These are phyloP conservation scores for carrot (Daucus carota) DNA, from an alignment of 129 eudicot species.

Conservation along the genomic window DH1_v3.0 NC_030386.2:30506001-30506500, in stretches of 20 bases:
- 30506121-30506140: conserved; percentile 89
- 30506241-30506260: background rate
- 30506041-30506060: background rate
- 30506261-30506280: background rate
- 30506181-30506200: conserved; percentile 67
- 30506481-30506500: conserved; percentile 96
- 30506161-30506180: conserved; percentile 69
- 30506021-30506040: conserved; percentile 30
- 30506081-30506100: background rate
- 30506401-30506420: background rate
- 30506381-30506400: background rate
- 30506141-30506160: conserved; percentile 96
- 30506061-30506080: background rate
- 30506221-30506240: background rate
- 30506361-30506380: background rate
- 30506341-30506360: background rate
- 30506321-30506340: background rate
- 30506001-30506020: conserved; percentile 98
- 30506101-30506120: conserved; percentile 9
- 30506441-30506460: conserved; percentile 91
- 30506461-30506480: conserved; percentile 93
- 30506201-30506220: conserved; percentile 76
- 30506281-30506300: background rate
- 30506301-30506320: background rate
- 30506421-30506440: conserved; percentile 34